Conservation (phyloP, 257 asterid genomes). For the Paulownia fortunei region DNA sequence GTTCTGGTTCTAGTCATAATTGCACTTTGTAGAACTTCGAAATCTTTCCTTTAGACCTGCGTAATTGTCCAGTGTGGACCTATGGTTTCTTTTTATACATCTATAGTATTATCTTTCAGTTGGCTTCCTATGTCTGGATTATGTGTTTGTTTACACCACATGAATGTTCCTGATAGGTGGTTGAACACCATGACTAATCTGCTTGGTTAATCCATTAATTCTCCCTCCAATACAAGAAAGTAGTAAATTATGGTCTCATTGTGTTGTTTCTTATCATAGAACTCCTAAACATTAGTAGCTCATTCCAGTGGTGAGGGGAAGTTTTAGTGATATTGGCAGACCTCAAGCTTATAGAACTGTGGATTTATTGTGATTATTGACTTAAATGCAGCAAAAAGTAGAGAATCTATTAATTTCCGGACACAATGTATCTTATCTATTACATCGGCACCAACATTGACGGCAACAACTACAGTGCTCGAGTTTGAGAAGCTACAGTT, state of each 20-base stretch:
- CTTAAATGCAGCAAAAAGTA: constrained; percentile 73
- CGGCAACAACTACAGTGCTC: constrained; percentile 59
- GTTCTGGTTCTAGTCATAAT: background rate
- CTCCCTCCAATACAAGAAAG: constrained; percentile 5
- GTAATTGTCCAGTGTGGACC: background rate
- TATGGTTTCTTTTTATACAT: background rate
- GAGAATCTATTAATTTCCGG: constrained; percentile 58
- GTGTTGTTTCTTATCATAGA: constrained; percentile 12
- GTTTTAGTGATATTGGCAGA: constrained; percentile 8
- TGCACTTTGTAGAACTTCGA: background rate
- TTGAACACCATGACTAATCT: background rate
- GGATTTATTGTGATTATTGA: constrained; percentile 31
- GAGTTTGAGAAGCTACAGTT: constrained; percentile 71
- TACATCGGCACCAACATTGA: constrained; percentile 53
- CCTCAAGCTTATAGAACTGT: constrained; percentile 22
- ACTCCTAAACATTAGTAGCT: background rate
- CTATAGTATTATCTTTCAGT: background rate
- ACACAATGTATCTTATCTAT: constrained; percentile 77
- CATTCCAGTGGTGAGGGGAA: constrained; percentile 2
- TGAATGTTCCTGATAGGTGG: background rate
- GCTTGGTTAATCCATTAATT: constrained; percentile 16
- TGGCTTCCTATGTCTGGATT: background rate
- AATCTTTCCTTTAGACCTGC: background rate
- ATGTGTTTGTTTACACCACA: background rate
- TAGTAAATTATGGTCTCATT: background rate